phyloP scores from a whole-genome alignment of 208 protist genomes.

The Trichomonas tenax region DNA sequence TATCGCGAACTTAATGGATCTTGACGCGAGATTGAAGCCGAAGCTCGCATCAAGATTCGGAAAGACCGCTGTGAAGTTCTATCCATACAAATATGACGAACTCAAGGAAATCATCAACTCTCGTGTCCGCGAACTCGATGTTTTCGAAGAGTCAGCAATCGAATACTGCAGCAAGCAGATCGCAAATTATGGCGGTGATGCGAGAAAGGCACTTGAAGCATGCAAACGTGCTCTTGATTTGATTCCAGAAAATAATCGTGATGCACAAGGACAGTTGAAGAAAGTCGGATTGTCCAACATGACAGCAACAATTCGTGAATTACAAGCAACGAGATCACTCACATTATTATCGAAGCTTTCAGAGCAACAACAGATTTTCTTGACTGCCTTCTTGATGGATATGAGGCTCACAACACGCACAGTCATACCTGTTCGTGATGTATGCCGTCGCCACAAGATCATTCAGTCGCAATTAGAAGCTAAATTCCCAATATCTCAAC shows the following conservation, averaged over 20 bases:
- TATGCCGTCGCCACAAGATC: neutral
- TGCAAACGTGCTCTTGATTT: conserved; percentile 13
- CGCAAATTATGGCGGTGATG: neutral
- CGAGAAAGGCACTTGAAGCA: conserved; percentile 1
- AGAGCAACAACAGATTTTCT: neutral
- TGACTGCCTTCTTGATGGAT: neutral
- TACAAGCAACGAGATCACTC: neutral
- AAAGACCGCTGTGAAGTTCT: neutral
- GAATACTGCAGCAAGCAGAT: neutral
- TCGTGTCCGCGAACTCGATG: neutral
- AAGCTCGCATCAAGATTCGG: neutral
- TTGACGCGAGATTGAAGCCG: neutral
- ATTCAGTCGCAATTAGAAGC: neutral
- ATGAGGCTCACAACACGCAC: neutral
- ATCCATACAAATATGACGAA: neutral
- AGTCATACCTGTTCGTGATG: neutral
- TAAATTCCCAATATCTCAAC: neutral
- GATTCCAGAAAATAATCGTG: neutral
- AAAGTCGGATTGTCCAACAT: neutral
- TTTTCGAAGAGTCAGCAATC: neutral
- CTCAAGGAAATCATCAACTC: neutral
- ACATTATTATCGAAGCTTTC: neutral
- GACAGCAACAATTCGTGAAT: neutral
- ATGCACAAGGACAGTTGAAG: neutral
- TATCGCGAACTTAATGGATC: conserved; percentile 14